phyloP scores from a whole-genome alignment of 2,329 filamentous ascomycete genomes.

The Calonectria ilicicola region DNA sequence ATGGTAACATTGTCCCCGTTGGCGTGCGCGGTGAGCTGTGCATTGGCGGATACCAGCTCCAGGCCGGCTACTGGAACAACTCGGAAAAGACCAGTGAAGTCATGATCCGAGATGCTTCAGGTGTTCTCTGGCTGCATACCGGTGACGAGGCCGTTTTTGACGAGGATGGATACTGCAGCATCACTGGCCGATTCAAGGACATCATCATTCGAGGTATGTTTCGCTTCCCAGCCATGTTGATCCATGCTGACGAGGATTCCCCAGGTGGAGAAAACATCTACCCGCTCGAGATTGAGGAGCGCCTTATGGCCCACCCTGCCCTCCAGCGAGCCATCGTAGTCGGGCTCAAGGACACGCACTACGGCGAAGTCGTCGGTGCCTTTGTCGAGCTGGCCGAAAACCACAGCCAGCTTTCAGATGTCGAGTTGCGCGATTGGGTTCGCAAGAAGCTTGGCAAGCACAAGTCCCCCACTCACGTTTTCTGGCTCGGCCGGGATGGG shows the following conservation, averaged over 20 bases:
- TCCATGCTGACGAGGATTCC: constrained; percentile 31
- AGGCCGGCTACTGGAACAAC: constrained; percentile 76
- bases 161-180: constrained; percentile 75
- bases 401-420: constrained; percentile 56
- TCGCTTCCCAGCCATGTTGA: constrained; percentile 1
- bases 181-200: constrained; percentile 83
- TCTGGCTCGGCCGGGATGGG: constrained; percentile 76
- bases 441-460: constrained; percentile 71
- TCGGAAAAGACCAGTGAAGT: constrained; percentile 77
- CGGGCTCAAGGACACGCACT: constrained; percentile 76
- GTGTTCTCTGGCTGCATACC: constrained; percentile 73
- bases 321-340: constrained; percentile 76
- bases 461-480: constrained; percentile 79
- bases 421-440: constrained; percentile 73
- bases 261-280: constrained; percentile 79
- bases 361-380: constrained; percentile 78
- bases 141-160: constrained; percentile 79
- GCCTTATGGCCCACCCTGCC: constrained; percentile 72
- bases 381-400: constrained; percentile 64
- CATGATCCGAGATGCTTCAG: constrained; percentile 65
- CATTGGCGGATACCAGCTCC: constrained; percentile 82
- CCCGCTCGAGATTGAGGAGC: constrained; percentile 81
- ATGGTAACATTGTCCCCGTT: constrained; percentile 74
- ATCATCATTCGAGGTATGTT: constrained; percentile 77
- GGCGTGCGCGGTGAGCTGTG: constrained; percentile 80